phyloP scores from a whole-genome alignment of 768 basidiomycete genomes.

The Rhodotorula toruloides region DNA sequence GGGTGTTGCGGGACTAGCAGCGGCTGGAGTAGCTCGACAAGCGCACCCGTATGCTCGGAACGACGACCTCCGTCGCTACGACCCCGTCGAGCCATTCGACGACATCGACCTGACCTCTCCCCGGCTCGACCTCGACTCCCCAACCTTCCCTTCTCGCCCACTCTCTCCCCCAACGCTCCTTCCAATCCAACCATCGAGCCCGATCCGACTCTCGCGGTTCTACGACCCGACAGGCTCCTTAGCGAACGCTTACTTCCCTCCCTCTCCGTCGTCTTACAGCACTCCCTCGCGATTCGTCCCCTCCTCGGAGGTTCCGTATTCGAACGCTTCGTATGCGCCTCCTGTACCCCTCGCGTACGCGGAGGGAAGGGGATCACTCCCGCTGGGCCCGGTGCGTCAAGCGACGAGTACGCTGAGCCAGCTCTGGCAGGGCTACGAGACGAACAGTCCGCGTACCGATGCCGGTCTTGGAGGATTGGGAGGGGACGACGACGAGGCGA shows the following conservation, averaged over 20 bases:
- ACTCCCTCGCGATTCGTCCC: background rate
- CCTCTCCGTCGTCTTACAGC: background rate
- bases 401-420: background rate
- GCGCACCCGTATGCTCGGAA: background rate
- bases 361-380: background rate
- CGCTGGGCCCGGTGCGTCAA: background rate
- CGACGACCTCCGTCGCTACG: too few species aligned
- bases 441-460: background rate
- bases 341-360: background rate
- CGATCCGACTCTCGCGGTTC: background rate
- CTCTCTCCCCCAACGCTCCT: background rate
- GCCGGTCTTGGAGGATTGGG: background rate
- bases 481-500: background rate
- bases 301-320: background rate
- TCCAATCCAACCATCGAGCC: background rate
- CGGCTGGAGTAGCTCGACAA: too few species aligned
- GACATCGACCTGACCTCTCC: slow-evolving; percentile 15
- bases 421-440: background rate
- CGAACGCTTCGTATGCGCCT: background rate
- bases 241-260: background rate
- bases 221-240: background rate
- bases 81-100: background rate
- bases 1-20: too few species aligned
- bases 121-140: background rate
- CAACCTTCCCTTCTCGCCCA: background rate